These are phyloP conservation scores for maize (Zea mays) DNA, from an alignment of 176 grass and related monocot species.

Conservation along the genomic window DNA sequence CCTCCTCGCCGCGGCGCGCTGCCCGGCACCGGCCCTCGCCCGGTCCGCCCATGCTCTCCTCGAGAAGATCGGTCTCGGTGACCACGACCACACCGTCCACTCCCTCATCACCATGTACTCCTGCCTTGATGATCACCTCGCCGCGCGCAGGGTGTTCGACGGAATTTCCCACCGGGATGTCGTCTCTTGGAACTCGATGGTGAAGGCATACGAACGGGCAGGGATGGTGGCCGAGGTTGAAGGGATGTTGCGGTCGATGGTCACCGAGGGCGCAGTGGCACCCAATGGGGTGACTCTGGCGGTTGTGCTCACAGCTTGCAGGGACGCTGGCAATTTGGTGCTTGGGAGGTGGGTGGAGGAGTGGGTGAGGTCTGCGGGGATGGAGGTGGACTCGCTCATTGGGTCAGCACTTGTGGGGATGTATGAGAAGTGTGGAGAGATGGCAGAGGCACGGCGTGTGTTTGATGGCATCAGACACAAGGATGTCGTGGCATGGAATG, in stretches of 20 bases:
- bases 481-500: slow-evolving; percentile 70
- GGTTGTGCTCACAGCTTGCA: slow-evolving; percentile 46
- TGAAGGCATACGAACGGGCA: slow-evolving; percentile 29
- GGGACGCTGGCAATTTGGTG: slow-evolving; percentile 46
- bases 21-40: slow-evolving; percentile 22
- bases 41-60: slow-evolving; percentile 38
- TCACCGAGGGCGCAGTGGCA: neutral
- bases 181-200: slow-evolving; percentile 48
- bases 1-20: slow-evolving; percentile 46
- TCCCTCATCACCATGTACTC: slow-evolving; percentile 49
- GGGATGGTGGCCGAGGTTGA: slow-evolving; percentile 23
- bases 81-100: slow-evolving; percentile 45
- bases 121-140: neutral
- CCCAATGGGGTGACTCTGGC: slow-evolving; percentile 36
- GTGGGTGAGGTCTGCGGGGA: slow-evolving; percentile 31
- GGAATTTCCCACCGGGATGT: slow-evolving; percentile 40
- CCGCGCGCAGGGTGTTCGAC: slow-evolving; percentile 47
- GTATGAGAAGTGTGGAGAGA: slow-evolving; percentile 77
- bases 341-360: slow-evolving; percentile 60
- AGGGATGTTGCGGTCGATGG: slow-evolving; percentile 19
- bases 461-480: slow-evolving; percentile 56
- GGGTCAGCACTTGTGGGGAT: slow-evolving; percentile 62
- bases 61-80: slow-evolving; percentile 22
- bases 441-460: slow-evolving; percentile 48
- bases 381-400: slow-evolving; percentile 44